phyloP scores from a whole-genome alignment of 2,329 filamentous ascomycete species.

The Pseudogymnoascus sp. region DNA sequence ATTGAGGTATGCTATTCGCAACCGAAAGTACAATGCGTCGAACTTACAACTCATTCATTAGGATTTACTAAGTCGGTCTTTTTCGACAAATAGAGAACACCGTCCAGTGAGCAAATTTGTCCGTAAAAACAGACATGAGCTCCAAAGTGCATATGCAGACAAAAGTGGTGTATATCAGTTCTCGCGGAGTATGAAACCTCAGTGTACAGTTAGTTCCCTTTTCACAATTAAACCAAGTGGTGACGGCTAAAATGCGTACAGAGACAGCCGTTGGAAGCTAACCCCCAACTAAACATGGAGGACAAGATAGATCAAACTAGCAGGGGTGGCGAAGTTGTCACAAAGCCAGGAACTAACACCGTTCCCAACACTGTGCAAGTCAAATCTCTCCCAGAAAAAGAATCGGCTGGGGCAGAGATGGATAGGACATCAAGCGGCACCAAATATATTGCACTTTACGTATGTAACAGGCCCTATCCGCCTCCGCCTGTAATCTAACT shows the following conservation, averaged over 20 bases:
- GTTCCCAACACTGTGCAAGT: neutral
- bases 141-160: neutral
- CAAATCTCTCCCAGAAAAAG: neutral
- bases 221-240: neutral
- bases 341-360: neutral
- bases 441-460: neutral
- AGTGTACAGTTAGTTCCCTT: neutral
- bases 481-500: neutral
- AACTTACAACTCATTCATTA: neutral
- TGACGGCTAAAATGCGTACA: neutral
- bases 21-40: neutral
- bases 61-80: slow-evolving; percentile 3
- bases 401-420: neutral
- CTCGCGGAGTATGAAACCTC: neutral
- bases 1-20: neutral
- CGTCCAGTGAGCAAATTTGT: neutral
- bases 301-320: neutral
- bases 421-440: neutral
- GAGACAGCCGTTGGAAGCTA: neutral
- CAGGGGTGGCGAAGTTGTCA: neutral
- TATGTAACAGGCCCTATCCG: neutral
- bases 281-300: neutral
- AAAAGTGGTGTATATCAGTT: neutral
- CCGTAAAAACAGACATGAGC: neutral
- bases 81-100: neutral